Evolutionary conservation across 495 filamentous ascomycete species (phyloP).

Genomic region (Penicillium coprophilum): DNA sequence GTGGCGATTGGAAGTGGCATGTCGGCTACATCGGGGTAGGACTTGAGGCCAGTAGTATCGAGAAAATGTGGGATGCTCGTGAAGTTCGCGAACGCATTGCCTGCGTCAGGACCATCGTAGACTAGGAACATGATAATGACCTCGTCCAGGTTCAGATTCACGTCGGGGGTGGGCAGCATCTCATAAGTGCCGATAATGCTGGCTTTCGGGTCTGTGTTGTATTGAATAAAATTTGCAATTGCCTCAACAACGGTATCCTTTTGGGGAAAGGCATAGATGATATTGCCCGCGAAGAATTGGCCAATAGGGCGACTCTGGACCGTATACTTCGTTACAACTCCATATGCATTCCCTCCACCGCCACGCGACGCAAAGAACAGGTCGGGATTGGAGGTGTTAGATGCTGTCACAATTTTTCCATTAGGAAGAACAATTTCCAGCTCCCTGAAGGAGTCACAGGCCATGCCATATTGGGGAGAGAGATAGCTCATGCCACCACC

Average conservation of each 20-base stretch:
- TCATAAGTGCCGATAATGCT: constrained; percentile 36
- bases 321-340: constrained; percentile 42
- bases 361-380: constrained; percentile 60
- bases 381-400: constrained; percentile 49
- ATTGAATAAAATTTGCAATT: constrained; percentile 32
- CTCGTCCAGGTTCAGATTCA: constrained; percentile 31
- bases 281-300: constrained; percentile 31
- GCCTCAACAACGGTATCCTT: constrained; percentile 27
- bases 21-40: constrained; percentile 32
- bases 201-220: constrained; percentile 37
- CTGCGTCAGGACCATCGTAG: constrained; percentile 35
- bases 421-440: constrained; percentile 52
- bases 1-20: constrained; percentile 33
- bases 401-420: constrained; percentile 49
- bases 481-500: constrained; percentile 39
- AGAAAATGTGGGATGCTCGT: constrained; percentile 28
- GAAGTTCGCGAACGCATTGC: constrained; percentile 31
- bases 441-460: constrained; percentile 36
- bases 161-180: constrained; percentile 26
- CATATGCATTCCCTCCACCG: constrained; percentile 51
- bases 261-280: constrained; percentile 31
- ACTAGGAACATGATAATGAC: constrained; percentile 39
- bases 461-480: constrained; percentile 39
- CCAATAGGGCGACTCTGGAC: constrained; percentile 30
- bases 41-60: constrained; percentile 28